Evolutionary conservation across 352 stramenopile species (phyloP).

Genomic region (Phytophthora vignae): DNA sequence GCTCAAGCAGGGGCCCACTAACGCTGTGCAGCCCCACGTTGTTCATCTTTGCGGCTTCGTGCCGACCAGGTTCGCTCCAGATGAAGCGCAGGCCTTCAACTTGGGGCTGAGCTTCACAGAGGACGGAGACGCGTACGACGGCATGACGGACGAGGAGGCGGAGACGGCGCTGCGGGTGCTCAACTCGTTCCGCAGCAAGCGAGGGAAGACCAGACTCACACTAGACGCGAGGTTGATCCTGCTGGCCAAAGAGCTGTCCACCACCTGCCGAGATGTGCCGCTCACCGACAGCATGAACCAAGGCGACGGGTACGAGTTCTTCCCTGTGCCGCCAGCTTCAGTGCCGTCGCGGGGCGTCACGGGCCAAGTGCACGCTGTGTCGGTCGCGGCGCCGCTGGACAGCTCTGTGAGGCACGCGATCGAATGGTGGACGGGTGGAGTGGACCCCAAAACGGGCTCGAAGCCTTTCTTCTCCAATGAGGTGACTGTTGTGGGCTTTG

Average conservation of each 20-base stretch:
- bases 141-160: constrained; percentile 33
- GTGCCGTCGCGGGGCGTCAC: constrained; percentile 19
- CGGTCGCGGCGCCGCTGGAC: constrained; percentile 22
- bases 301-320: constrained; percentile 25
- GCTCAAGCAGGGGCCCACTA: constrained; percentile 35
- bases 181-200: constrained; percentile 40
- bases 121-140: neutral
- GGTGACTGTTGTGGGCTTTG: constrained; percentile 36
- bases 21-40: constrained; percentile 21
- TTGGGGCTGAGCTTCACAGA: constrained; percentile 24
- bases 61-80: constrained; percentile 28
- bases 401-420: constrained; percentile 32
- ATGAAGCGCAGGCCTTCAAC: constrained; percentile 36
- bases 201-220: constrained; percentile 26
- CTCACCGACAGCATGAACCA: constrained; percentile 20
- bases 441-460: constrained; percentile 21
- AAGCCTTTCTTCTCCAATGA: constrained; percentile 40
- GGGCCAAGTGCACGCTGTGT: constrained; percentile 28
- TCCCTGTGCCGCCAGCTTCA: constrained; percentile 11
- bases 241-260: constrained; percentile 39
- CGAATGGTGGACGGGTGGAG: constrained; percentile 31
- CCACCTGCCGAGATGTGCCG: constrained; percentile 20
- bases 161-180: constrained; percentile 37
- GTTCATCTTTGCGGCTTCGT: constrained; percentile 32
- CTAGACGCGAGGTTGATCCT: constrained; percentile 45